A percentile compares a stretch with the other conserved stretches of the same genome.
Conservation (phyloP, 1,284 basidiomycete genomes). For the Limonomyces culmigenus region DNA sequence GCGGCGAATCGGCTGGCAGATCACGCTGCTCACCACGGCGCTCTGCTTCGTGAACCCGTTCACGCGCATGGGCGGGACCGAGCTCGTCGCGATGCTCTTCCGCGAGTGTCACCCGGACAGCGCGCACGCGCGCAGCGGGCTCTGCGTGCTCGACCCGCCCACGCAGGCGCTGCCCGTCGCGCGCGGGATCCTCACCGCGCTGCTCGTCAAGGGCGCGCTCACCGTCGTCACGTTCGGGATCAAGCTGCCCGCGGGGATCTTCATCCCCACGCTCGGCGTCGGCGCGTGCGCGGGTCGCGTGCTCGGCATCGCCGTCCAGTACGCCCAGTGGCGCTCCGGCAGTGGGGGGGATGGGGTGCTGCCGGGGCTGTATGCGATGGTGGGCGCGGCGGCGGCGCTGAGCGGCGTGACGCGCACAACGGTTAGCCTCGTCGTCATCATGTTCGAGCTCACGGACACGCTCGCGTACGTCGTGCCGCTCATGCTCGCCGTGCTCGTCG, state of each 20-base stretch:
- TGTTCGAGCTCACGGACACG: constrained; percentile 92
- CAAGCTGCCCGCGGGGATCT: constrained; percentile 89
- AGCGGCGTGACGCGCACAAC: constrained; percentile 87
- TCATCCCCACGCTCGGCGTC: constrained; percentile 94
- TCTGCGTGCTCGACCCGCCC: constrained; percentile 58
- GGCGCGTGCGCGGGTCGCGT: constrained; percentile 91
- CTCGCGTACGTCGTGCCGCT: constrained; percentile 91
- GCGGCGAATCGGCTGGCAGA: constrained; percentile 22
- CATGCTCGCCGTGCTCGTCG: constrained; percentile 81
- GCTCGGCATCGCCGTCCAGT: constrained; percentile 74
- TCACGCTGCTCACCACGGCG: constrained; percentile 60
- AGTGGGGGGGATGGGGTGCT: constrained; percentile 54
- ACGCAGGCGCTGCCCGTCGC: constrained; percentile 54
- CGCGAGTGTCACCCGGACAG: constrained; percentile 52
- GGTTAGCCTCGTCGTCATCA: constrained; percentile 90
- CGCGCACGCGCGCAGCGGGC: constrained; percentile 38
- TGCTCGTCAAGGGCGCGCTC: constrained; percentile 69
- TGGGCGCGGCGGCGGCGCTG: constrained; percentile 77
- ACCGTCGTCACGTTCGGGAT: constrained; percentile 92
- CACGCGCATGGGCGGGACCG: constrained; percentile 87
- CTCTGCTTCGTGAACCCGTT: constrained; percentile 84
- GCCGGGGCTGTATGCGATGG: constrained; percentile 84
- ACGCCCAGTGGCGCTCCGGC: constrained; percentile 42
- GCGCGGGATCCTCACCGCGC: constrained; percentile 49
- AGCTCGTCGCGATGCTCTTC: constrained; percentile 86